Base-by-base conservation (phyloP, 225 moss, liverwort and hornwort genomes). In the Sphagnum tenellum region DNA sequence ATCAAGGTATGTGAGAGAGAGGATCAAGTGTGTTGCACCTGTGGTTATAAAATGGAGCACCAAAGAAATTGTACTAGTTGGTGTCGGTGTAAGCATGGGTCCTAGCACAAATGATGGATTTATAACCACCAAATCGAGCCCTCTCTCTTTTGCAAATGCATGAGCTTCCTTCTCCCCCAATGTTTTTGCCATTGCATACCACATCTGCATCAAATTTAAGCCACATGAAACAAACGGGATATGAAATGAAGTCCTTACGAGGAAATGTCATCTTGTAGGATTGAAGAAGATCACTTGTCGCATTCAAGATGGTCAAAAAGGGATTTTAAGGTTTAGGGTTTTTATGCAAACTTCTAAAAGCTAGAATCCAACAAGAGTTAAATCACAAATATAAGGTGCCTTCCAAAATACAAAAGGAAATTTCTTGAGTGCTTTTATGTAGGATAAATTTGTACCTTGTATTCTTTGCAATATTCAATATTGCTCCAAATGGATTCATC, bases 101-200 rank as follows among this genome's bases (percentile, higher is more conserved):
- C 96, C 96, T 54, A 96, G 44, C 12, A 96, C 78, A 66, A 79
- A 96, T 61, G 90, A 83, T 61, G 96, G 92, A 63, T 87, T 87
- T 58, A 96, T 67, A 44, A 89, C 87, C 67, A 92, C 90, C 72
- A 96, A 72, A 51, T 92, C 73, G 47, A 96, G 70, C 47, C 79
- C 80, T 49, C 77, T 70, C 56, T 66, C 75, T 45, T 83, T 71
- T 52, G 90, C 85, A 67, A 83, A 93, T 67, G 82, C 81, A 68
- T 74, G 80, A 54, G 96, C 92, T 60, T 52, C 74, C 55, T 67
- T 82, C 68, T 93, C 90, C 49, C 79, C 96, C 70, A 90, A 66
- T 12, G 89, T 98, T 69, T 98, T 98, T n/a, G 88, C 90, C 64
- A 93, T 67, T 46, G 96, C 76, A 71, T 98, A 93, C 90, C 90